Conservation (phyloP, 805 yeast genomes). For the Starmerella potacharoeniae region DNA sequence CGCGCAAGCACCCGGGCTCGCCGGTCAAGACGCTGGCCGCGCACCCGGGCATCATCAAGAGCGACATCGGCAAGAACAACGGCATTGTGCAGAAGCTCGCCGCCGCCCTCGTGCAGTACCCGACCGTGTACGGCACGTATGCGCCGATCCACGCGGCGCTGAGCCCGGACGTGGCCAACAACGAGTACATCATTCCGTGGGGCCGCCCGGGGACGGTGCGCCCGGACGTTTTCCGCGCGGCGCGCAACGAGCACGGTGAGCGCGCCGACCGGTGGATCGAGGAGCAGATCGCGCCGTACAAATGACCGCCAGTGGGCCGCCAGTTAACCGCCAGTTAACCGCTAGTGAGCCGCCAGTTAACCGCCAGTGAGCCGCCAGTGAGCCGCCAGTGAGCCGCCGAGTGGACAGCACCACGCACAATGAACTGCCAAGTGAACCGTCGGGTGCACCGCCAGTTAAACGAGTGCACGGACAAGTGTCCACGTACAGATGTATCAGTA, state of each 20-base stretch:
- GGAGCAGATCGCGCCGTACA: neutral
- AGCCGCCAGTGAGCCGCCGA: too few species aligned
- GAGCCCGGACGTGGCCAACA: conserved; percentile 30
- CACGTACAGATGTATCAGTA: too few species aligned
- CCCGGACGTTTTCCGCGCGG: conserved; percentile 30
- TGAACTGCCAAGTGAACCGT: too few species aligned
- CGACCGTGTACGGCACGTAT: conserved; percentile 33
- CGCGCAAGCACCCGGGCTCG: conserved; percentile 27
- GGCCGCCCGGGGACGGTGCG: conserved; percentile 34
- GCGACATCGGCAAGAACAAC: conserved; percentile 8
- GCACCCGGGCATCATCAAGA: conserved; percentile 34
- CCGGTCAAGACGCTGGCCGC: conserved; percentile 29
- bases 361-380: too few species aligned
- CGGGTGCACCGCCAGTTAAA: too few species aligned
- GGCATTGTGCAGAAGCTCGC: conserved; percentile 28
- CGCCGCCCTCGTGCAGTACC: conserved; percentile 7
- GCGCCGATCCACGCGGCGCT: conserved; percentile 29
- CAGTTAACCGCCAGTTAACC: too few species aligned
- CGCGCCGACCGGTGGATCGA: conserved; percentile 28
- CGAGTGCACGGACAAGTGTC: too few species aligned
- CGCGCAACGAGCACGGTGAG: conserved; percentile 28
- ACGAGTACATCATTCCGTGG: conserved; percentile 34
- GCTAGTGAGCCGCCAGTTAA: too few species aligned
- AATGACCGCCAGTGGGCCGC: too few species aligned
- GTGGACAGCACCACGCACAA: too few species aligned